Base-by-base conservation (phyloP, 805 yeast species). In the Torulaspora maleeae region DNA sequence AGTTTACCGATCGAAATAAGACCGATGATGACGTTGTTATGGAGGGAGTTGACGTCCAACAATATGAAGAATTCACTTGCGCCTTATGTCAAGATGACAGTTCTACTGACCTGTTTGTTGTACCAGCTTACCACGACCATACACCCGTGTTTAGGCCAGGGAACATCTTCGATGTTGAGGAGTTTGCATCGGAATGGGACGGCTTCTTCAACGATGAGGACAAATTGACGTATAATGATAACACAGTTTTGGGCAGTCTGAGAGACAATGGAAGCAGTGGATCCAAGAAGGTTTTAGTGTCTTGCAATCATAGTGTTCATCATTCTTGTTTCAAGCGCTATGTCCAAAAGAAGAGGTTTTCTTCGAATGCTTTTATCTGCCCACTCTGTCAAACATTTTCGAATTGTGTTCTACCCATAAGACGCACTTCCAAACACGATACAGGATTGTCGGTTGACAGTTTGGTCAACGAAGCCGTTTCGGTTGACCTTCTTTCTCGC, bases 251-350 rank as follows among this genome's bases (percentile, higher is more conserved):
- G 41, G 49, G 45, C 35, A 53, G 42, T 34, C 45, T 60, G 20
- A 51, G 49, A 33, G 51, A 50, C 11, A 49, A 46, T 19, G 53
- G 59, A 22, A 24, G 27, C 13, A 29, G 42, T 12, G 55, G 57
- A 8, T 36, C 49, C 22, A 52, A 59, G 33, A 59, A 58, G 45
- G 68, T 84, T 0, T 72, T 86, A 11, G 80, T 79, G 45, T 87
- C 96, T 29, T 93, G 99, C 69, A 95, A 96, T 13, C 99, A 93
- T 66, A 87, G 91, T 7, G 83, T 93, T 79, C 99, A 93, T 63
- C 80, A 75, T 53, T 72, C 74, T 15, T 93, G 99, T 64, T 86
- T 83, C 61, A 63, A 74, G 45, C 80, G 82, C 44, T 82, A 78
- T 59, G 64, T 80, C 78, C 50, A 80, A 83, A 32, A 72, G 85